Evolutionary conservation across 2,329 filamentous ascomycete species (phyloP).

Genomic region (Graphilbum ipis-grandicollis): DNA sequence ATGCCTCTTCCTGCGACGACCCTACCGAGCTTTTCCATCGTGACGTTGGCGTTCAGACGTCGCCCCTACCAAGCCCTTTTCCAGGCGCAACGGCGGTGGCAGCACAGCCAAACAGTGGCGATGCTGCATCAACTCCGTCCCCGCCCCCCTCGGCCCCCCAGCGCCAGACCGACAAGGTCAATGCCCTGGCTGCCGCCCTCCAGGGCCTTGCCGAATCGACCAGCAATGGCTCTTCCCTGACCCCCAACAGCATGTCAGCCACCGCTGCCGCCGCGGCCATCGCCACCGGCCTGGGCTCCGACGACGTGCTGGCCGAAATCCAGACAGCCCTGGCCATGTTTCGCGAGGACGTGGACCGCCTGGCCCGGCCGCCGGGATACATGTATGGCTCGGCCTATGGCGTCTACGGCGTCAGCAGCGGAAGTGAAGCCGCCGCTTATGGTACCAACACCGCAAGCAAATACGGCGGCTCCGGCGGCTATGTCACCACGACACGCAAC

Average conservation of each 20-base stretch:
- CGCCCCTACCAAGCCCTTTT: slow-evolving; percentile 26
- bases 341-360: slow-evolving; percentile 45
- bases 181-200: slow-evolving; percentile 9
- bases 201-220: slow-evolving; percentile 2
- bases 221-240: not conserved
- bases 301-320: slow-evolving; percentile 19
- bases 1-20: slow-evolving; percentile 34
- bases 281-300: not conserved
- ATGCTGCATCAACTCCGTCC: too few species aligned
- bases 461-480: slow-evolving; percentile 13
- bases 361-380: slow-evolving; percentile 19
- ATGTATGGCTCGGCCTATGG: slow-evolving; percentile 16
- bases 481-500: slow-evolving; percentile 23
- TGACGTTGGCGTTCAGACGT: slow-evolving; percentile 66
- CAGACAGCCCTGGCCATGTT: slow-evolving; percentile 38
- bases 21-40: slow-evolving; percentile 69
- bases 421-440: slow-evolving; percentile 21
- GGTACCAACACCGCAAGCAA: slow-evolving; percentile 19
- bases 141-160: not conserved
- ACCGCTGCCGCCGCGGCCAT: not conserved
- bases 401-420: slow-evolving; percentile 10
- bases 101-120: too few species aligned
- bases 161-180: slow-evolving; percentile 3
- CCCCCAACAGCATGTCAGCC: too few species aligned
- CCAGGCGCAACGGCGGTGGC: too few species aligned